phyloP scores from a whole-genome alignment of 106 monocot species.

The Dendrobium nobile region DNA sequence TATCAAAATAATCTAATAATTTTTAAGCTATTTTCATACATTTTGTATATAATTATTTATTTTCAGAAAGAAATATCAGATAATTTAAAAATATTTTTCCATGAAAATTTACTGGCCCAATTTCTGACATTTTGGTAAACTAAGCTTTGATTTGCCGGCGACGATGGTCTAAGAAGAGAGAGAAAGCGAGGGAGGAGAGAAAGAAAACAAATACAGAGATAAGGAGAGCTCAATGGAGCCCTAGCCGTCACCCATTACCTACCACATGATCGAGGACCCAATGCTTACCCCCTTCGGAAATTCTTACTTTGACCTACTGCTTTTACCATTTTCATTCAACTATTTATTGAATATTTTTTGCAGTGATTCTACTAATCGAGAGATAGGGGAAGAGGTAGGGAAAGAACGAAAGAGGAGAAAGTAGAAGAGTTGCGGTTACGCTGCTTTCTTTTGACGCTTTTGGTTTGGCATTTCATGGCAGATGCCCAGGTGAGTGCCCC shows the following conservation, averaged over 20 bases:
- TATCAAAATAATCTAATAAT: no score
- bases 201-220: not conserved
- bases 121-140: no score
- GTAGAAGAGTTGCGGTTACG: not conserved
- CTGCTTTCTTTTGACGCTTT: not conserved
- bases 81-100: not conserved
- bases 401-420: not conserved
- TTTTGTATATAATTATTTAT: no score
- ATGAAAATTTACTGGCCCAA: no score
- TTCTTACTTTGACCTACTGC: not conserved
- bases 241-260: not conserved
- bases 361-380: not conserved
- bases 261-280: not conserved
- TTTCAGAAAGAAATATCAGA: not conserved
- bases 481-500: constrained; percentile 2
- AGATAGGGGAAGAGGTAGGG: not conserved
- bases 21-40: no score
- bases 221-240: not conserved
- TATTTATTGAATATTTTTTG: not conserved
- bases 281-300: not conserved
- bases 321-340: constrained; percentile 1
- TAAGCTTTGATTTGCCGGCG: not conserved
- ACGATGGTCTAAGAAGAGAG: not conserved
- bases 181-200: not conserved
- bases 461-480: not conserved